These are phyloP conservation scores for Venturia asperata DNA, from an alignment of 2,329 filamentous ascomycete species.

Conservation along the genomic window DNA sequence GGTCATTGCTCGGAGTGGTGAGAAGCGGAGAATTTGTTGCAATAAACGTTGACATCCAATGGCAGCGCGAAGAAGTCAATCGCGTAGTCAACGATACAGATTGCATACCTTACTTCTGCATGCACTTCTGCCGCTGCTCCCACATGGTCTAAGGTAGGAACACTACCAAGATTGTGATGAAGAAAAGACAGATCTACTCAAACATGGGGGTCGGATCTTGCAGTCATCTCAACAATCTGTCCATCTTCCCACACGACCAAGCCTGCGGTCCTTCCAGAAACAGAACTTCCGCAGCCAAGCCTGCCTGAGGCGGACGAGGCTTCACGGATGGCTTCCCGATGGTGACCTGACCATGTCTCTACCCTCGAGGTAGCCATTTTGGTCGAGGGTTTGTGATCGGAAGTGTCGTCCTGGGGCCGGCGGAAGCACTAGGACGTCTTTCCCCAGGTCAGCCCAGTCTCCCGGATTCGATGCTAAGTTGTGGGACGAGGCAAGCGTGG, in stretches of 20 bases:
- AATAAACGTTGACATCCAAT: not conserved
- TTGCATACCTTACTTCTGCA: not conserved
- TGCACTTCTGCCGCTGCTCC: not conserved
- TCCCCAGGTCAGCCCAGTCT: conserved; percentile 1
- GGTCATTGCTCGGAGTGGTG: not conserved
- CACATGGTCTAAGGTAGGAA: not conserved
- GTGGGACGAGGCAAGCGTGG: conserved; percentile 7
- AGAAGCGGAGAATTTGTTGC: not conserved
- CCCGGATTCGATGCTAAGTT: not conserved
- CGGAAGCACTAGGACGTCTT: conserved; percentile 7
- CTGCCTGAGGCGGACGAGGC: not conserved
- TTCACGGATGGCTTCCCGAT: not conserved
- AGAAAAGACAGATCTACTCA: not conserved
- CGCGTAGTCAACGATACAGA: not conserved
- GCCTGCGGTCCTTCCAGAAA: conserved; percentile 4
- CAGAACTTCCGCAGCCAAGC: not conserved
- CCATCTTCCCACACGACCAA: conserved; percentile 3
- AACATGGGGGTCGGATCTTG: not conserved
- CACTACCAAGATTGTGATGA: not conserved
- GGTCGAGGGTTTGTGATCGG: not conserved
- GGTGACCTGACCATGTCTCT: not conserved
- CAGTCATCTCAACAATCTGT: not conserved
- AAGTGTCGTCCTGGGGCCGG: not conserved
- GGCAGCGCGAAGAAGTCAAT: not conserved
- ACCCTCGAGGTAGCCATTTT: not conserved